Base-by-base conservation (phyloP, 225 moss, liverwort and hornwort genomes). In the Pseudoscleropodium purum region DNA sequence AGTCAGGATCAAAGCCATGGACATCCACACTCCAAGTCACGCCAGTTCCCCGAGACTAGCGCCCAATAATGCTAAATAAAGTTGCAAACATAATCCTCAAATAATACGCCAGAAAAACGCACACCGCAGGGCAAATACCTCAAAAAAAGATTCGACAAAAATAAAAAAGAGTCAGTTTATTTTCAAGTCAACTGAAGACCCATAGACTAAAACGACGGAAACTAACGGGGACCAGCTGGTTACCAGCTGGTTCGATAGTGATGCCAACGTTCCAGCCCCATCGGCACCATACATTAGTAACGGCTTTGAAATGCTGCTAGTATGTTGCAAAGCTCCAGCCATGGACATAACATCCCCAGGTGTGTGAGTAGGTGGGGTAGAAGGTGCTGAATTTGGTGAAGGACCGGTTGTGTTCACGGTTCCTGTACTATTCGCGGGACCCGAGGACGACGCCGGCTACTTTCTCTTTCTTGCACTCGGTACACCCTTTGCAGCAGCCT, bases 391-490 rank as follows among this genome's bases (percentile, higher is more conserved):
- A 93, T 97, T 99, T 75, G 99, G 99, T 84, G 99, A 99, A 59
- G 99, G 99, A 84, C 99, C 97, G 84, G 99, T 95, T 75, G 99
- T 99, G 86, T 97, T 99, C 76, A 96, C 97, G 85, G 97, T 99
- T 92, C 99, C 99, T 91, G 99, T 97, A 94, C 99, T 99, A 92
- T 99, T 99, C 88, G 97, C 99, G 89, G 99, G 96, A 90, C 99
- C 99, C 90, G 99, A 99, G 62, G 99, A 99, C 75, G 97, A 97
- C 89, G 97, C 95, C 70, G 99, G 96, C 90, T 99, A 97, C 94
- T 97, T 99, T 92, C 99, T 94, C 94, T 99, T 99, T 95, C 97
- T 97, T 82, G 94, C 97, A 90, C 94, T 93, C 85, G 95, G 95
- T 92, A 93, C 96, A 88, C 94, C 96, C 89, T 99, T 99, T 87